phyloP scores from a whole-genome alignment of 225 moss, liverwort and hornwort genomes.

The Physcomitrellopsis africana region DNA sequence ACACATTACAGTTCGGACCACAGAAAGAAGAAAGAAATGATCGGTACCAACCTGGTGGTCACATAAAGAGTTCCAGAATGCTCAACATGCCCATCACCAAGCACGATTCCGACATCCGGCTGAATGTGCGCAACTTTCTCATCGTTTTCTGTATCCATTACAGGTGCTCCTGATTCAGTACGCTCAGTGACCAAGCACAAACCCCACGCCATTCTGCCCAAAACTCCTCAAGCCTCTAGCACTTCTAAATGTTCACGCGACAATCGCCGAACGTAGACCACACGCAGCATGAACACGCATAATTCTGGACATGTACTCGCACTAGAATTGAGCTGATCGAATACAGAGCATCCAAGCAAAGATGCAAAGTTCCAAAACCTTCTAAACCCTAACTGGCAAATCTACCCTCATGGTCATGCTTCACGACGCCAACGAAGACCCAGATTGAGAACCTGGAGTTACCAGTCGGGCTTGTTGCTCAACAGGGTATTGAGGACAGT shows the following conservation, averaged over 20 bases:
- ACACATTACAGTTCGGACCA: background rate
- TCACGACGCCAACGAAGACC: too few species aligned
- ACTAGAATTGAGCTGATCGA: background rate
- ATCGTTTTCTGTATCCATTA: conserved; percentile 59
- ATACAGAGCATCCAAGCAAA: conserved; percentile 1
- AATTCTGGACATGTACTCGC: background rate
- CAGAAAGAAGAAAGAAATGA: background rate
- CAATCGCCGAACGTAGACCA: background rate
- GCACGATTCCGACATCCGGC: conserved; percentile 65
- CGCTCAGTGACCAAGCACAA: conserved; percentile 70
- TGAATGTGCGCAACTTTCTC: conserved; percentile 75
- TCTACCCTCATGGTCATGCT: background rate
- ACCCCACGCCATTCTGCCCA: conserved; percentile 67
- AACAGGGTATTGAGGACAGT: too few species aligned
- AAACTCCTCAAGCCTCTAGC: background rate
- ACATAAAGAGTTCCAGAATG: conserved; percentile 85
- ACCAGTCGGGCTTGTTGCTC: too few species aligned
- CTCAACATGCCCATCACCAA: conserved; percentile 63
- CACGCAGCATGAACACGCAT: background rate
- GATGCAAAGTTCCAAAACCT: conserved; percentile 4
- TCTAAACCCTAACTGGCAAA: conserved; percentile 45
- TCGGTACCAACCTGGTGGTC: conserved; percentile 67
- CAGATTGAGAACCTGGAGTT: too few species aligned
- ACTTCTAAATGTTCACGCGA: background rate
- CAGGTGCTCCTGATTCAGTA: conserved; percentile 64